phyloP scores from a whole-genome alignment of 1,139 yeast genomes.

The Debaryomyces sp. region DNA sequence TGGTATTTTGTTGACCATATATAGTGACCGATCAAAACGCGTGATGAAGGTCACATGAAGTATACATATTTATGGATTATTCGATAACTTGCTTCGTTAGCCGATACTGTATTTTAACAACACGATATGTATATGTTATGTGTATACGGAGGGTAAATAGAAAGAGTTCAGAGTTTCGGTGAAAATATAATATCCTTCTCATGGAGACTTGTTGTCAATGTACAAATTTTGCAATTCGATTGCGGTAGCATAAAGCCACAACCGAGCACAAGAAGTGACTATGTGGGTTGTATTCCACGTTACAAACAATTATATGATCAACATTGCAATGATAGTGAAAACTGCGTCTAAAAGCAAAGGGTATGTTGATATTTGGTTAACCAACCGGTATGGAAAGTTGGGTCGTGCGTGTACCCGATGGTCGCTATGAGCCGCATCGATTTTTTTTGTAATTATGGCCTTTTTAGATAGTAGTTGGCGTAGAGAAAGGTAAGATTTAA shows the following conservation, averaged over 20 bases:
- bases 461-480: not conserved
- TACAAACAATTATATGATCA: too few species aligned
- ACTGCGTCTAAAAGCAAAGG: not conserved
- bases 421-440: not conserved
- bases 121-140: not conserved
- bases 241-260: not conserved
- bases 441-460: not conserved
- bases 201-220: not conserved
- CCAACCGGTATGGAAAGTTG: not conserved
- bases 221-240: not conserved
- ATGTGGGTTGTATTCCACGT: too few species aligned
- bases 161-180: too few species aligned
- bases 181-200: too few species aligned
- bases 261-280: not conserved
- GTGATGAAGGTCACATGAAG: not conserved
- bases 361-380: not conserved
- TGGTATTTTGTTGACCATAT: conserved; percentile 2
- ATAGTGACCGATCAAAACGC: conserved; percentile 3
- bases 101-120: not conserved
- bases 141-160: too few species aligned
- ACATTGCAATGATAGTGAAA: not conserved
- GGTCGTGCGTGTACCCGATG: conserved; percentile 1
- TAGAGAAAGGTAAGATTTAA: not conserved
- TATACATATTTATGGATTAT: not conserved
- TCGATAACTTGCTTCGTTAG: not conserved